Base-by-base conservation (phyloP, 2,329 filamentous ascomycete species). In the Plenodomus lindquistii region DNA sequence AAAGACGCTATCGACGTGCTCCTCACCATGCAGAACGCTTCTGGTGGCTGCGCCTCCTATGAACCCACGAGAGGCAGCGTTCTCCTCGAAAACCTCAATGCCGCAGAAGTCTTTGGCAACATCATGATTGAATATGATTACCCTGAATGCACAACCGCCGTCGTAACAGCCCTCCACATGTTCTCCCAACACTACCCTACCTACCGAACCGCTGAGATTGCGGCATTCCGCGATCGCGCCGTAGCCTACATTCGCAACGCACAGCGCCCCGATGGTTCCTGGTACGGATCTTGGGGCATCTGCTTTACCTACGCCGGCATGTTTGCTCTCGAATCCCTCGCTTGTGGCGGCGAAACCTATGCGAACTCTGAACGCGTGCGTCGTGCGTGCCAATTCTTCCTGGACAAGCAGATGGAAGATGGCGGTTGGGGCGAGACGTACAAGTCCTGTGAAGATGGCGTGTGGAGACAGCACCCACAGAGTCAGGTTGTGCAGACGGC, bases 71-170 rank as follows among this genome's bases (percentile, higher is more conserved):
- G 94, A 20, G 93, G 88, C 2, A 87, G 89, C 9, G 81, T 88
- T 58, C 83, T 82, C 58, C 72, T 97, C 58, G 94, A 99, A 72
- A 81, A 86, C 70, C 82, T 99, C 37, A 99, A 99, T 65, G 93
- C 93, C 0, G 94, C 94, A 1, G 94, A 99, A 70, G 92, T 99
- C 0, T 99, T 99, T 71, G 92, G 91, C 13, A 83, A 86, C 17
- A 99, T 99, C 75, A 99, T 99, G 94, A 87, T 99, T 44, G 93
- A 97, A 68, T 99, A 99, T 71, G 91, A 96, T 70, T 97, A 99
- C 66, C 91, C 93, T 0, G 94, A 99, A 73, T 99, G 94, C 77
- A 99, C 94, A 0, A 97, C 94, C 2, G 92, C 94, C 1, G 91
- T 91, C 22, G 88, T 99, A 3, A 97, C 90, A 1, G 91, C 89